Evolutionary conservation across 768 basidiomycete genomes (phyloP).

Genomic region (Xerocomellus chrysenteron): DNA sequence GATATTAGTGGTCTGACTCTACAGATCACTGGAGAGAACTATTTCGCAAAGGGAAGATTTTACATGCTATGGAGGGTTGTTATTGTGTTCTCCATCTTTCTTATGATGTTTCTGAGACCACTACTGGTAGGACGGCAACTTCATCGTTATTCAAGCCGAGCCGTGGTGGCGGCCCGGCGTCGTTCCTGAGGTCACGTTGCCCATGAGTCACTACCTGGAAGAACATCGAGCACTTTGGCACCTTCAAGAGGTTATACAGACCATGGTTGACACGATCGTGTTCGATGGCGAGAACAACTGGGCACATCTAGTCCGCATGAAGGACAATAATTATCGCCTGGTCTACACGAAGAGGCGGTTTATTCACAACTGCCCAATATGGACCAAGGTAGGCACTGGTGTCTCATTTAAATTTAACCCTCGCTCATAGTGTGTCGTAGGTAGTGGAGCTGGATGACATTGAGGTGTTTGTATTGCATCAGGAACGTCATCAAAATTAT

Average conservation of each 20-base stretch:
- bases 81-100: background rate
- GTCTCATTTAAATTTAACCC: background rate
- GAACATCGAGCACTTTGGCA: slow-evolving; percentile 24
- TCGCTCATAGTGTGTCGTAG: slow-evolving; percentile 17
- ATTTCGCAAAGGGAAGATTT: slow-evolving; percentile 16
- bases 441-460: slow-evolving; percentile 33
- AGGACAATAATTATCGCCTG: slow-evolving; percentile 26
- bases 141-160: slow-evolving; percentile 31
- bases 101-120: slow-evolving; percentile 5
- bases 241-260: slow-evolving; percentile 32
- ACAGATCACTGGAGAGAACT: slow-evolving; percentile 6
- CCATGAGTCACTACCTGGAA: background rate
- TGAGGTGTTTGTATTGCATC: slow-evolving; percentile 17
- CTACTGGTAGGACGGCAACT: slow-evolving; percentile 25
- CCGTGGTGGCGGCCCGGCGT: slow-evolving; percentile 24
- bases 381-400: slow-evolving; percentile 26
- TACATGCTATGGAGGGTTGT: slow-evolving; percentile 30
- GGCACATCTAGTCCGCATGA: slow-evolving; percentile 34
- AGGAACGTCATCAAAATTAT: background rate
- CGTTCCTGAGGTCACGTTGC: background rate
- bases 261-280: slow-evolving; percentile 32
- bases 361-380: slow-evolving; percentile 24
- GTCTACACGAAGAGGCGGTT: slow-evolving; percentile 26
- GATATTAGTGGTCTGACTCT: slow-evolving; percentile 28
- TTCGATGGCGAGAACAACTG: slow-evolving; percentile 34